Conservation (phyloP, 495 filamentous ascomycete genomes). For the Aspergillus olivimuriae region DNA sequence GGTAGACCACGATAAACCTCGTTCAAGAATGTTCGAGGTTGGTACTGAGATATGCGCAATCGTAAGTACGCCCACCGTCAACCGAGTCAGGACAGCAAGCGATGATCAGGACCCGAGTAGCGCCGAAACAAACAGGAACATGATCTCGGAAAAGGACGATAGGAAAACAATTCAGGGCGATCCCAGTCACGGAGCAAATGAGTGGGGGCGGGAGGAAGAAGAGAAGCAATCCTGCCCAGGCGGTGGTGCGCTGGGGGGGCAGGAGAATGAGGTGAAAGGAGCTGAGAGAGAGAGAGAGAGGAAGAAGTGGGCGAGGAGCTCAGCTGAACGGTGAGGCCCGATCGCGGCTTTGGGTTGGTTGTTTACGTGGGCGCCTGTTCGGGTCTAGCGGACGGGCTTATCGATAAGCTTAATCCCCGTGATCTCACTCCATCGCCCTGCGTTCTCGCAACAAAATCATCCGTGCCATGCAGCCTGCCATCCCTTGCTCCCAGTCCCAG, state of each 20-base stretch:
- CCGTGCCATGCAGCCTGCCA: too few relatives aligned
- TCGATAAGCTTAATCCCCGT: conserved; percentile 41
- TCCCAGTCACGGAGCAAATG: background rate
- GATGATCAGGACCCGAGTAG: conserved; percentile 10
- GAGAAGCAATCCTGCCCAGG: conserved; percentile 1
- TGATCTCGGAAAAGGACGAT: conserved; percentile 3
- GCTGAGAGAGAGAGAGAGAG: conserved; percentile 4
- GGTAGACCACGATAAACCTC: too few relatives aligned
- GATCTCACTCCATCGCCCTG: background rate
- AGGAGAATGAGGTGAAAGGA: background rate
- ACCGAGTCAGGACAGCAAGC: conserved; percentile 13
- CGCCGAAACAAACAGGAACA: conserved; percentile 7
- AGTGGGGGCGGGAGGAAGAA: conserved; percentile 2
- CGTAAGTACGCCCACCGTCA: too few relatives aligned
- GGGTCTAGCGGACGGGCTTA: conserved; percentile 33
- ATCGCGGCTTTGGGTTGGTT: conserved; percentile 26
- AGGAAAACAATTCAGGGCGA: conserved; percentile 1
- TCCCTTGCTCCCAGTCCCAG: background rate
- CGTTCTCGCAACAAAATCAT: too few relatives aligned
- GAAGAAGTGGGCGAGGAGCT: background rate
- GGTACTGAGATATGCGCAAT: conserved; percentile 1
- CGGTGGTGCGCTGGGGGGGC: background rate
- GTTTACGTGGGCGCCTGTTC: conserved; percentile 37
- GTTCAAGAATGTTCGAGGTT: background rate
- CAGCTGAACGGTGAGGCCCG: conserved; percentile 32